Conservation (phyloP, 2,329 filamentous ascomycete species). For the Scedosporium aurantiacum region DNA sequence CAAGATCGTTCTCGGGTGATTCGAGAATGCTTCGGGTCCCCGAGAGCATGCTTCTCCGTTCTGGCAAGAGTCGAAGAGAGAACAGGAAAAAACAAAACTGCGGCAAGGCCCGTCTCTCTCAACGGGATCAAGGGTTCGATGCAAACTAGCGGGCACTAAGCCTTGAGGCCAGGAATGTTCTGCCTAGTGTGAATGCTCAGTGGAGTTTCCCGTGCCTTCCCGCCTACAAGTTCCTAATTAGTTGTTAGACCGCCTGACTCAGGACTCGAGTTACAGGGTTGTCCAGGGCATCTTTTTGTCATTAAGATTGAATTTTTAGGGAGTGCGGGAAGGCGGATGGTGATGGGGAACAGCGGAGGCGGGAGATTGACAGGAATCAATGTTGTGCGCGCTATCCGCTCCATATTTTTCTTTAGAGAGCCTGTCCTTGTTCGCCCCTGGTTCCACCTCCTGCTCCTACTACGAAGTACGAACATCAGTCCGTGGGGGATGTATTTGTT, state of each 20-base stretch:
- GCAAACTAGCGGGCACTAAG: neutral
- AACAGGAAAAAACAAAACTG: neutral
- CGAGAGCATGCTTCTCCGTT: neutral
- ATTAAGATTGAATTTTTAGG: neutral
- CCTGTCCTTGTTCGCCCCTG: neutral
- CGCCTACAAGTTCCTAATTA: too few species aligned
- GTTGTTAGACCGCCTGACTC: too few species aligned
- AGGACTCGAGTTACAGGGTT: neutral
- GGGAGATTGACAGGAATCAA: neutral
- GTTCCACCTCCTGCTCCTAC: neutral
- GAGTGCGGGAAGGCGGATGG: neutral
- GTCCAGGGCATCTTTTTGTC: neutral
- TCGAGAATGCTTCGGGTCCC: neutral
- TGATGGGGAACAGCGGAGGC: neutral
- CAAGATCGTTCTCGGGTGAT: too few species aligned
- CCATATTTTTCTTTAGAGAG: neutral
- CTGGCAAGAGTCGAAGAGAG: neutral
- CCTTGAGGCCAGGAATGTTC: neutral
- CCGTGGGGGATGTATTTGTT: neutral
- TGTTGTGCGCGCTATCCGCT: neutral
- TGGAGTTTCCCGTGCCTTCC: neutral
- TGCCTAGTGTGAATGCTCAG: neutral
- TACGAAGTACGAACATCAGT: too few species aligned
- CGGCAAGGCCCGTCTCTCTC: neutral
- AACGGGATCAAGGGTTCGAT: neutral